Evolutionary conservation across 192 early-diverging fungal genomes (phyloP), one percentile per base, ranked within the genome.

Genomic region (Funneliformis geosporum): DNA sequence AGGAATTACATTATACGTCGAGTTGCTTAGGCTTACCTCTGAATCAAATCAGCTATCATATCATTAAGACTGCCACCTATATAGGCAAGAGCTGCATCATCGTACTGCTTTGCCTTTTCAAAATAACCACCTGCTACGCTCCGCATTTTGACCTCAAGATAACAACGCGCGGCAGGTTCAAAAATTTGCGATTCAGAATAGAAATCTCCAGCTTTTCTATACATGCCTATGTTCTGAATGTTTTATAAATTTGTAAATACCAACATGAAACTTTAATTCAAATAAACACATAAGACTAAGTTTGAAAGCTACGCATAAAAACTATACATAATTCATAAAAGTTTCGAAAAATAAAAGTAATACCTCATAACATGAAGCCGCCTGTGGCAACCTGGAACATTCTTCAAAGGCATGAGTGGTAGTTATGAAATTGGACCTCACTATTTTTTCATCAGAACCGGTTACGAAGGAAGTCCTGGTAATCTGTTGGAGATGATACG

Each of bases 281-380:
- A 33, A 33, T 33, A 33, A 33, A 33, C 33, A 33, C 33, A 33
- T 33, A 2, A 33, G 33, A 33, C 33, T 33, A 33, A 2, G 33
- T 2, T 33, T 33, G 33, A 33, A 33, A 33, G 33, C 33, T 33
- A 33, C 33, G 33, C 33, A 33, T 33, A 33, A 2, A 33, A 2
- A 33, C 33, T 33, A 33, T 33, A n/a, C n/a, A 33, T 33, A 33
- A 33, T 33, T 2, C 33, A 2, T 33, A 33, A 33, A 33, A 33
- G 33, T 33, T 33, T 33, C 33, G 33, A 33, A 2, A 33, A 33
- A 33, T 0, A 2, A 33, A 33, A 33, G 33, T 33, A 2, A 33
- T 73, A 73, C 71, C 46, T 73, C 23, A 73, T 73, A 73, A 23
- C 74, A 75, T 62, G 60, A 61, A 62, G 60, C 74, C 28, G 38